Conservation (phyloP, 164 flowering plant genomes). For the Vitis amurensis region DNA sequence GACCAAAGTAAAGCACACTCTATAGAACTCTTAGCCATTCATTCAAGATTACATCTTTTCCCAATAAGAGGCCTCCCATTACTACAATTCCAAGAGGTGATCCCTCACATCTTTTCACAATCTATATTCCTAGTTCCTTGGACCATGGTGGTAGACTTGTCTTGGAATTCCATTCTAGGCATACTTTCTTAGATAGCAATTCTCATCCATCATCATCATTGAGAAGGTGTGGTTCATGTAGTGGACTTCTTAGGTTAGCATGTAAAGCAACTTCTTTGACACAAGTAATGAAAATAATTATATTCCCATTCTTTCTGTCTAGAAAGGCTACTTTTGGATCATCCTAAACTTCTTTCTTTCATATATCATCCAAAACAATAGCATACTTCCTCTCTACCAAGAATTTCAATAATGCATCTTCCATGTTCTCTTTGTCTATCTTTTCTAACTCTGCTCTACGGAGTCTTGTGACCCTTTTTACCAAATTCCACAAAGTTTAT, state of each 20-base stretch:
- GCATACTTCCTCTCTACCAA: constrained; percentile 18
- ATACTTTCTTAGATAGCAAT: constrained; percentile 29
- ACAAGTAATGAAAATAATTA: constrained; percentile 41
- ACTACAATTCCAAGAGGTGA: constrained; percentile 21
- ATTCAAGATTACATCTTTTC: background rate
- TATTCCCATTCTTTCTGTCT: constrained; percentile 21
- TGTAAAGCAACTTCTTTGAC: constrained; percentile 20
- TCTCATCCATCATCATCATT: constrained; percentile 28
- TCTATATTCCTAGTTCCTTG: constrained; percentile 3
- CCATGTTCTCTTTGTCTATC: constrained; percentile 2
- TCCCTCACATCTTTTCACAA: constrained; percentile 12
- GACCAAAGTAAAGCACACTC: constrained; percentile 10
- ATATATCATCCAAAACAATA: constrained; percentile 43
- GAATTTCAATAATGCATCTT: background rate
- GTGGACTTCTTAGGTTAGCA: constrained; percentile 4
- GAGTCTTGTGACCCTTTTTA: background rate
- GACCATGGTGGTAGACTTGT: background rate
- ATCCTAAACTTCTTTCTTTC: constrained; percentile 26
- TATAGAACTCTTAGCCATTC: constrained; percentile 7
- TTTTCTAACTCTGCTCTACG: background rate
- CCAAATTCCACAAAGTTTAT: constrained; percentile 7
- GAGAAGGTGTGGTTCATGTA: constrained; percentile 9
- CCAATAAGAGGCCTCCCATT: constrained; percentile 8
- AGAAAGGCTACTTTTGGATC: constrained; percentile 30
- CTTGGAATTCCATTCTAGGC: background rate